Base-by-base conservation (phyloP, 2,329 filamentous ascomycete species). In the Exophiala mesophila region DNA sequence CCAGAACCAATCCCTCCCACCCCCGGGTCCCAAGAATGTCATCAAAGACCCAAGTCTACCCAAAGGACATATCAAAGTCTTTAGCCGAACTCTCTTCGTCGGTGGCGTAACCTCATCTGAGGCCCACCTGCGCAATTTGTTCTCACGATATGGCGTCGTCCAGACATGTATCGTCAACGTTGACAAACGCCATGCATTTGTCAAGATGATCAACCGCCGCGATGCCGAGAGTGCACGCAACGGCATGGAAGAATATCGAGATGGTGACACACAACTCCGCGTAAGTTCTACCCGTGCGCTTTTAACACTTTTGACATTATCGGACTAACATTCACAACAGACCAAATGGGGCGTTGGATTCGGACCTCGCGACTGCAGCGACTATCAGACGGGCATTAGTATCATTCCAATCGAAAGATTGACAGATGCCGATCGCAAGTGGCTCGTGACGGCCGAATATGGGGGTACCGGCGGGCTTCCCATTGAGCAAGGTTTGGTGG, bases 91-190 rank as follows among this genome's bases (percentile, higher is more conserved):
- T 10, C 76, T 98, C 9, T 98, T 98, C 62, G 89, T 98, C 57
- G 92, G 92, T 52, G 92, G 92, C 60, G 92, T 96, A 51, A 94
- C 83, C 75, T 83, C 79, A 45, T 82, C 85, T 5, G 90, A 98
- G 65, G 71, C 76, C 44, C 88, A 97, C 62, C 74, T 98, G 39
- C 82, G 88, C 39, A 70, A 70, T 37, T 80, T 94, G 32, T 98
- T 98, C 64, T 74, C 72, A 58, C 80, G 80, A 33, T 95, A 82
- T 60, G 92, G 92, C 45, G 73, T 82, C 39, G 92, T 98, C 3
- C 92, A 98, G 65, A 96, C 90, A 1, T 97, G 90, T 66, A 98
- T 98, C 53, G 89, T 96, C 54, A 97, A 98, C 69, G 85, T 88
- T 59, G 92, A 98, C 60, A 98, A 97, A 69, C 85, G 92, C 13